These are phyloP conservation scores for Bretschneidera sinensis DNA, from an alignment of 345 rosid genomes.

Conservation along the genomic window DNA sequence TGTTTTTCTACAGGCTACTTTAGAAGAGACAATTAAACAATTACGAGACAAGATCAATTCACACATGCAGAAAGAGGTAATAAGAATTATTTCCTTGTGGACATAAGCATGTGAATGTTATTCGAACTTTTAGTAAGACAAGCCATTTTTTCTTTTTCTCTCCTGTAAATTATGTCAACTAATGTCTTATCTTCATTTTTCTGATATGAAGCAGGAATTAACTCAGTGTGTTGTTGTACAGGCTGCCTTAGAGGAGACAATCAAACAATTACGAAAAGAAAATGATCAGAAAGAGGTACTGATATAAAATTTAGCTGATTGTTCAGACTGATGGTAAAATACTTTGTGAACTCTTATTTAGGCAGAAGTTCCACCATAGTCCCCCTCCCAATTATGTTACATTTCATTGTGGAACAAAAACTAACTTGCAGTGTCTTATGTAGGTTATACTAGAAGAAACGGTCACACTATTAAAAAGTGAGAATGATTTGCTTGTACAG, in stretches of 20 bases:
- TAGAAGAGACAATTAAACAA: slow-evolving; percentile 44
- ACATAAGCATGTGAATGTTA: background rate
- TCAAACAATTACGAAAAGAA: slow-evolving; percentile 39
- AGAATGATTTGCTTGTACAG: slow-evolving; percentile 7
- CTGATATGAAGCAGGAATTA: background rate
- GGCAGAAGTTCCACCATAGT: too few relatives aligned
- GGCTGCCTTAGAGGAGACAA: slow-evolving; percentile 47
- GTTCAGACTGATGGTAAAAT: background rate
- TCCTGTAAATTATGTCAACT: background rate
- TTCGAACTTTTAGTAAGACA: background rate
- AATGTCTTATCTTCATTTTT: background rate
- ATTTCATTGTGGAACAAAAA: too few relatives aligned
- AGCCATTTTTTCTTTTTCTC: background rate
- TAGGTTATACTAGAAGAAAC: slow-evolving; percentile 19
- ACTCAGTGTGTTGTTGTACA: slow-evolving; percentile 12
- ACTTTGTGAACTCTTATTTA: background rate
- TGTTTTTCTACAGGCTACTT: slow-evolving; percentile 33
- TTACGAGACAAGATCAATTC: slow-evolving; percentile 43
- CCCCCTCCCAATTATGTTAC: too few relatives aligned
- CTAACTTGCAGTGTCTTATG: background rate
- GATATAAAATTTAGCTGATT: background rate
- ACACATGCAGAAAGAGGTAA: slow-evolving; percentile 46
- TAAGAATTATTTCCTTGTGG: background rate
- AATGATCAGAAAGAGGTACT: slow-evolving; percentile 54
- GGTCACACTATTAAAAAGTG: slow-evolving; percentile 10